Evolutionary conservation across 2,329 filamentous ascomycete species (phyloP).

Genomic region (Podosphaera aphanis): DNA sequence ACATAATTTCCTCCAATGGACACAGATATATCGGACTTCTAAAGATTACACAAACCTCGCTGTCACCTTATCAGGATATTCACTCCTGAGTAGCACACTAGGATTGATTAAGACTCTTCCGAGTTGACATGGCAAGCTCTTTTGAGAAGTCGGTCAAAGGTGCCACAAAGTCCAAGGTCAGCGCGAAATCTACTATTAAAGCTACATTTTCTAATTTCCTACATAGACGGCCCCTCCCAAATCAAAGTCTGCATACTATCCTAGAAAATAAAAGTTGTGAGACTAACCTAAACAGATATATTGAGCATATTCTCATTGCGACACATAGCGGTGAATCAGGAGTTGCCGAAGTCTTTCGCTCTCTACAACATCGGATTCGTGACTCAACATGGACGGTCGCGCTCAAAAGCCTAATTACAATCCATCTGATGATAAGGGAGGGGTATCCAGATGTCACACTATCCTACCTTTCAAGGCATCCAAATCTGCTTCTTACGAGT

Average conservation of each 20-base stretch:
- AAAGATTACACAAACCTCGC: not conserved
- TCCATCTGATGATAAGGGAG: slow-evolving; percentile 94
- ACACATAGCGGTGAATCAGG: slow-evolving; percentile 88
- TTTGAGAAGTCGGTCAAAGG: slow-evolving; percentile 99
- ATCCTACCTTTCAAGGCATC: slow-evolving; percentile 59
- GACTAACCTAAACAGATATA: slow-evolving; percentile 20
- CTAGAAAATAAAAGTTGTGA: not conserved
- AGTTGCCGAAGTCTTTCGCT: slow-evolving; percentile 85
- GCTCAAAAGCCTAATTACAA: slow-evolving; percentile 88
- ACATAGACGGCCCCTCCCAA: slow-evolving; percentile 79
- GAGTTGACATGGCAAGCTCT: slow-evolving; percentile 45
- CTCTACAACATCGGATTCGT: slow-evolving; percentile 65
- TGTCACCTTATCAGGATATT: not conserved
- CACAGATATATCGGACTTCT: not conserved
- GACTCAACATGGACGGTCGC: slow-evolving; percentile 99
- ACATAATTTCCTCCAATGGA: not conserved
- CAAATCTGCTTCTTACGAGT: slow-evolving; percentile 66
- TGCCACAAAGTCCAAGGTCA: slow-evolving; percentile 89
- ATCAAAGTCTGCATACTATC: slow-evolving; percentile 48
- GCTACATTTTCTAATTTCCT: slow-evolving; percentile 3
- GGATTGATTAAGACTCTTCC: not conserved
- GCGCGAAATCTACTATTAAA: slow-evolving; percentile 3
- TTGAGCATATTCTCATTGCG: slow-evolving; percentile 89
- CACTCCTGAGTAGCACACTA: not conserved
- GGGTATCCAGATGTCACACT: slow-evolving; percentile 76